Conservation (phyloP, 2,329 filamentous ascomycete genomes). For the Coniochaeta sp. region DNA sequence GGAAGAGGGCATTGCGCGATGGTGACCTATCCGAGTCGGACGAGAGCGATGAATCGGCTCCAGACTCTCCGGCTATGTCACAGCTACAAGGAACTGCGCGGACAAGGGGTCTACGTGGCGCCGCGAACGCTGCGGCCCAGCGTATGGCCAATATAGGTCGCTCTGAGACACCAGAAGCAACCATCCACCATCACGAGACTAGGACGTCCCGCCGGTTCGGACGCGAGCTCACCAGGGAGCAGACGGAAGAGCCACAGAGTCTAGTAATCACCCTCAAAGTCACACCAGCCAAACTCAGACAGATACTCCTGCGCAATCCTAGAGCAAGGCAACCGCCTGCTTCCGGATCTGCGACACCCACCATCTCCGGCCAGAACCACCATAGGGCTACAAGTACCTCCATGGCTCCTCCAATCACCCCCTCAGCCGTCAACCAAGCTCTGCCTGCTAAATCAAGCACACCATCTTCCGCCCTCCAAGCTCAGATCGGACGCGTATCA, state of each 20-base stretch:
- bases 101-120: constrained; percentile 82
- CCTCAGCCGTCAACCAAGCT: constrained; percentile 21
- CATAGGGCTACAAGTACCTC: constrained; percentile 38
- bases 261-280: constrained; percentile 72
- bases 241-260: constrained; percentile 66
- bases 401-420: constrained; percentile 47
- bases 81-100: constrained; percentile 72
- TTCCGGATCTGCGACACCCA: constrained; percentile 33
- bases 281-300: constrained; percentile 58
- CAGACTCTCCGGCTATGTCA: constrained; percentile 76
- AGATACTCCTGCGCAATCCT: constrained; percentile 45
- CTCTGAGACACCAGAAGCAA: constrained; percentile 82
- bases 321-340: constrained; percentile 31
- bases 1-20: constrained; percentile 37
- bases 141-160: constrained; percentile 76
- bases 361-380: constrained; percentile 30
- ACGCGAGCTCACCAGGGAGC: constrained; percentile 62
- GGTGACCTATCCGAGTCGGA: constrained; percentile 81
- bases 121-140: constrained; percentile 77
- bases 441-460: constrained; percentile 16
- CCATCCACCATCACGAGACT: constrained; percentile 63
- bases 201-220: constrained; percentile 55
- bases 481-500: constrained; percentile 59
- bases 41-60: constrained; percentile 80
- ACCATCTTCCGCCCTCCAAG: constrained; percentile 29